Base-by-base conservation (phyloP, 768 basidiomycete species). In the Suillus americanus region DNA sequence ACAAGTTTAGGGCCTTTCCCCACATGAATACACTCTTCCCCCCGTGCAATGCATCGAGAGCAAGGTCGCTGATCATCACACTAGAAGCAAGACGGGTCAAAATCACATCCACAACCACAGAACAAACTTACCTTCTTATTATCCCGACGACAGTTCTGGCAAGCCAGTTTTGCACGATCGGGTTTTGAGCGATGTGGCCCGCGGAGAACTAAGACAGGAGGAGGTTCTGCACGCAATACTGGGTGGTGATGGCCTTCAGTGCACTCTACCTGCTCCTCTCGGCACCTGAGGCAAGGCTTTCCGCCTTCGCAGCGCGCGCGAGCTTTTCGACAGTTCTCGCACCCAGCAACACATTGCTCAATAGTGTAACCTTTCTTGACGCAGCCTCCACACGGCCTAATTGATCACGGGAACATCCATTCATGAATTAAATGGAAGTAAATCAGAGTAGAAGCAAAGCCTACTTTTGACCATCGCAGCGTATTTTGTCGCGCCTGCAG, bases 51-150 rank as follows among this genome's bases (percentile, higher is more conserved):
- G 69, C 88, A 89, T 41, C 87, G 83, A 64, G 81, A 78, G 72
- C 87, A 89, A 14, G 88, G 88, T 25, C 86, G 82, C 65, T 86
- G 81, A 68, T 87, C 82, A 57, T 88, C 86, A 68, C 87, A 89
- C 87, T 89, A 60, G 30, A 45, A 16, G 23, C 4, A 57, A 35
- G 59, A 37, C 65, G 41, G 25, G 57, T 56, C 6, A 65, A 45
- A 28, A 54, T 54, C 18, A 16, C 43, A 23, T 40, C 37, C 30
- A 46, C 28, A 40, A 66, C 20, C 28, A 48, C 18, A 56, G 25
- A 50, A 50, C 53, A 50, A 37, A 61, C 70, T 6, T 61, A 82
- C 87, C 85, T 89, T 88, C 73, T 88, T 88, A 70, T 89, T 89
- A 68, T 87, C 87, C 66, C 82, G 82, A 35, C 86, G 82, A 73